These are phyloP conservation scores for Aureobasidium namibiae DNA, from an alignment of 2,329 filamentous ascomycete genomes.

Conservation along the genomic window DNA sequence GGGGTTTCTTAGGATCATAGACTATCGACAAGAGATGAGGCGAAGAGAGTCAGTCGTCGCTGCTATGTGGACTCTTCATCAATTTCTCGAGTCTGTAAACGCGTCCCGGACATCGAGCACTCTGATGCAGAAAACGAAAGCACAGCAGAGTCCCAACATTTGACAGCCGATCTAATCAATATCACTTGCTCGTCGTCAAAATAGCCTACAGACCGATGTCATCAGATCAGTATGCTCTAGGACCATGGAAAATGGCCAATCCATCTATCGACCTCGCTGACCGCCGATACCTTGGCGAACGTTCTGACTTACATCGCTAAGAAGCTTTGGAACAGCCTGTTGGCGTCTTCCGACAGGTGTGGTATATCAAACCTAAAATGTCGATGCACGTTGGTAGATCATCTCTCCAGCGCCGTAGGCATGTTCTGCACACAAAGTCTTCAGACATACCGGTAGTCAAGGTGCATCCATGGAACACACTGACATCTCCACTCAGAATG, in stretches of 20 bases:
- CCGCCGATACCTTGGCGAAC: slow-evolving; percentile 65
- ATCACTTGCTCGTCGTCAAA: neutral
- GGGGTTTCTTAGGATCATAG: neutral
- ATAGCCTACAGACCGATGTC: neutral
- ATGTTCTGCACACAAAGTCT: too few species aligned
- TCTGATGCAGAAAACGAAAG: too few species aligned
- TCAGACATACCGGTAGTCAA: too few species aligned
- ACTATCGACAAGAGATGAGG: neutral
- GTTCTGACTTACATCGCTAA: slow-evolving; percentile 70
- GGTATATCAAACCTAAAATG: slow-evolving; percentile 30
- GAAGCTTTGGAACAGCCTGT: slow-evolving; percentile 62
- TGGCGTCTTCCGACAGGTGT: slow-evolving; percentile 40
- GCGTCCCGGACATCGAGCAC: too few species aligned
- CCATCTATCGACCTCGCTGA: slow-evolving; percentile 41
- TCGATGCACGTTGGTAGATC: neutral
- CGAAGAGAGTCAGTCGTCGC: neutral
- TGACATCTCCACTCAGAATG: too few species aligned
- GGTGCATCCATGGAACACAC: too few species aligned
- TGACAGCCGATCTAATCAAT: too few species aligned
- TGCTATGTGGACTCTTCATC: neutral
- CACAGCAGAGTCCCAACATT: too few species aligned
- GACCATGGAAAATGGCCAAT: neutral
- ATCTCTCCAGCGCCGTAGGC: too few species aligned
- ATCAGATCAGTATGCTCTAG: neutral
- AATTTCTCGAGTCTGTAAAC: neutral